Evolutionary conservation across 1,284 basidiomycete genomes (phyloP).

Genomic region (Mycosarcoma mackinlayi): DNA sequence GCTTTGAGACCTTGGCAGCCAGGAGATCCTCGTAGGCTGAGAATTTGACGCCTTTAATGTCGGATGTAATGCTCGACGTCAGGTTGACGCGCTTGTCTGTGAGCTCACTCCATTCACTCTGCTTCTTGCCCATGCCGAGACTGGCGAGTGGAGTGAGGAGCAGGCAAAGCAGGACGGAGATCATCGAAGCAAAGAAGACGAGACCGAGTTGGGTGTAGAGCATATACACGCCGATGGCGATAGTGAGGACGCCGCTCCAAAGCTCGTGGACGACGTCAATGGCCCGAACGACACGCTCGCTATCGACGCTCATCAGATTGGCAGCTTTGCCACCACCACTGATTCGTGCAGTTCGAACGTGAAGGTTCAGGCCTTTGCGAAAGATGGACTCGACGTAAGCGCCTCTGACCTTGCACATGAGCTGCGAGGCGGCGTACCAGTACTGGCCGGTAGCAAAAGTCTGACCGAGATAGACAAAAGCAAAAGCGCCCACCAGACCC

Average conservation of each 20-base stretch:
- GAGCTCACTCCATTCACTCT: slow-evolving; percentile 48
- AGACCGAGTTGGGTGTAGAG: slow-evolving; percentile 53
- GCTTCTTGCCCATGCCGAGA: slow-evolving; percentile 40
- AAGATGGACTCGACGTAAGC: slow-evolving; percentile 59
- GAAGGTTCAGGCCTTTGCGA: slow-evolving; percentile 57
- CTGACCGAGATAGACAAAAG: slow-evolving; percentile 53
- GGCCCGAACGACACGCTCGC: slow-evolving; percentile 55
- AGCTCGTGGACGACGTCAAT: slow-evolving; percentile 48
- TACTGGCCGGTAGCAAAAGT: slow-evolving; percentile 52
- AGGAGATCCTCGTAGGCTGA: slow-evolving; percentile 59
- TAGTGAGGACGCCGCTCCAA: slow-evolving; percentile 53
- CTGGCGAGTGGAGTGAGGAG: slow-evolving; percentile 44
- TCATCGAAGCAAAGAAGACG: slow-evolving; percentile 54
- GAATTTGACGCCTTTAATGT: slow-evolving; percentile 63
- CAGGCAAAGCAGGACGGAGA: slow-evolving; percentile 43
- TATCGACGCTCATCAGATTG: slow-evolving; percentile 64
- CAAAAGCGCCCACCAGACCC: slow-evolving; percentile 62
- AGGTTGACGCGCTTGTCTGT: slow-evolving; percentile 60
- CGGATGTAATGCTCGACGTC: slow-evolving; percentile 42
- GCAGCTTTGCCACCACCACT: slow-evolving; percentile 55
- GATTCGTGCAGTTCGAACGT: slow-evolving; percentile 49
- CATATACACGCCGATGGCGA: slow-evolving; percentile 54
- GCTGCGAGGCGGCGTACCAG: slow-evolving; percentile 46
- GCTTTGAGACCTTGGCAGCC: slow-evolving; percentile 35
- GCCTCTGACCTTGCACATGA: slow-evolving; percentile 53